Conservation (phyloP, 257 asterid species). For the Solanum megistacrolobum region DNA sequence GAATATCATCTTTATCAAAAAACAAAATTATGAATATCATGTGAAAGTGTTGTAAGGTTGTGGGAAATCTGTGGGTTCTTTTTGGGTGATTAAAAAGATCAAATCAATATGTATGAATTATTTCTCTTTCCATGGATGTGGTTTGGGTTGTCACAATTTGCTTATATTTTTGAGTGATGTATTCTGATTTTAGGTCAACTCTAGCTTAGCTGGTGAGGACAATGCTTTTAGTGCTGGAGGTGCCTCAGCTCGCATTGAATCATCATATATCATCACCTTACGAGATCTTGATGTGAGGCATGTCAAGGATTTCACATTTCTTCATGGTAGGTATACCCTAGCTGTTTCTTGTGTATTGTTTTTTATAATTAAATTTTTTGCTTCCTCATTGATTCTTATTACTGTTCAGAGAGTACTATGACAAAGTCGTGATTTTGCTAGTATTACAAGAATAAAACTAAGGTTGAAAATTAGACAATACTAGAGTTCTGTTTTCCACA, state of each 20-base stretch:
- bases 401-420: background rate
- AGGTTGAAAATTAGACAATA: background rate
- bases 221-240: constrained; percentile 46
- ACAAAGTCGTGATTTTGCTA: background rate
- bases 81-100: background rate
- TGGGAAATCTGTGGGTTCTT: background rate
- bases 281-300: constrained; percentile 94
- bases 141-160: constrained; percentile 4
- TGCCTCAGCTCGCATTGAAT: constrained; percentile 76
- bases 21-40: background rate
- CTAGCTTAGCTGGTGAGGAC: constrained; percentile 81
- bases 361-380: background rate
- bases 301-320: constrained; percentile 71
- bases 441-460: background rate
- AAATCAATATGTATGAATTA: constrained; percentile 4
- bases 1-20: background rate
- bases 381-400: background rate
- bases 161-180: background rate
- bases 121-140: constrained; percentile 2
- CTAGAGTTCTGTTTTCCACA: background rate
- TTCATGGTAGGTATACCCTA: constrained; percentile 65
- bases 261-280: constrained; percentile 65
- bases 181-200: constrained; percentile 62
- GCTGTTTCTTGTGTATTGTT: background rate
- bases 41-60: background rate